A percentile compares a stretch with the other conserved stretches of the same genome.
phyloP scores from a whole-genome alignment of 148 eudicot species.

The Rhododendron henanense region DNA sequence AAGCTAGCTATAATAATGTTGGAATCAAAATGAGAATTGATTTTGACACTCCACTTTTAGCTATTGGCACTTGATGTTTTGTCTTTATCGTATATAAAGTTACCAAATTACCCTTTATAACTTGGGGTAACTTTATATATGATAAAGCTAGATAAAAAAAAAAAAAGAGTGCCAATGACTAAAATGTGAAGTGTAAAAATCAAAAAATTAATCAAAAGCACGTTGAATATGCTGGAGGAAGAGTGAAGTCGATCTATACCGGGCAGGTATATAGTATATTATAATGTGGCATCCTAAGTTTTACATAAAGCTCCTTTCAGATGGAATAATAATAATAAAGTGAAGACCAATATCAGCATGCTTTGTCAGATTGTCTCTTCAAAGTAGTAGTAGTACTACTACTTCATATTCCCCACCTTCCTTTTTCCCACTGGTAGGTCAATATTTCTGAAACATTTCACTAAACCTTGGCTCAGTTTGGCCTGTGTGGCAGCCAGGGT shows the following conservation, averaged over 20 bases:
- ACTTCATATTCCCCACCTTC: background rate
- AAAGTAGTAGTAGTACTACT: background rate
- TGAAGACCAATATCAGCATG: conserved; percentile 4
- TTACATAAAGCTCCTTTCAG: background rate
- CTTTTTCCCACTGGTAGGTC: background rate
- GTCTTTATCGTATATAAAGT: no score
- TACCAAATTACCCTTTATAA: no score
- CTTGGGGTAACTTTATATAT: no score
- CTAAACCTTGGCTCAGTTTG: background rate
- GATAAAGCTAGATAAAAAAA: no score
- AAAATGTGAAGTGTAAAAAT: no score
- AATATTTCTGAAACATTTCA: background rate
- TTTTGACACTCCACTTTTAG: no score
- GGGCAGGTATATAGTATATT: background rate
- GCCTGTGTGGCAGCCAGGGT: background rate
- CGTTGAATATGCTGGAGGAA: background rate
- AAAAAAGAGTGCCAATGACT: no score
- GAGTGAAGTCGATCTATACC: background rate
- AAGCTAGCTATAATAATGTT: background rate
- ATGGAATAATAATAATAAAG: background rate
- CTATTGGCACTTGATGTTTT: no score
- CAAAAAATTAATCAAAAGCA: background rate
- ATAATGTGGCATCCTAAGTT: background rate
- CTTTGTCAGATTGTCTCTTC: conserved; percentile 11
- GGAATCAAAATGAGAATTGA: background rate